Conservation (phyloP, 1,284 basidiomycete species). For the Inonotus obliquus region DNA sequence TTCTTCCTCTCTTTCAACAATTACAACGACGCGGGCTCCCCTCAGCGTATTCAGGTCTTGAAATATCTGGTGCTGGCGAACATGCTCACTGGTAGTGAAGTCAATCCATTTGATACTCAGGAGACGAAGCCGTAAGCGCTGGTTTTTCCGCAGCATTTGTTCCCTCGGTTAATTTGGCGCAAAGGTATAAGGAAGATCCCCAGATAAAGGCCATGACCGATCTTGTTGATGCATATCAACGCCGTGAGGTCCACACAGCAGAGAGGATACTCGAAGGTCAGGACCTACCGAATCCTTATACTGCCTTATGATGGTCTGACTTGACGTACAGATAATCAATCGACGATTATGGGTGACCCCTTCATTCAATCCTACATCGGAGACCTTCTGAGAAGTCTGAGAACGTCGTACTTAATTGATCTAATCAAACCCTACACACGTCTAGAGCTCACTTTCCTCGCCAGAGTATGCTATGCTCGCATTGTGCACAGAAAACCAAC, state of each 20-base stretch:
- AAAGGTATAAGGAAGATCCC: conserved; percentile 90
- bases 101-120: conserved; percentile 99
- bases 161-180: not conserved
- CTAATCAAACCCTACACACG: conserved; percentile 96
- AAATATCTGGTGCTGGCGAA: conserved; percentile 98
- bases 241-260: conserved; percentile 91
- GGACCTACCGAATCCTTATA: conserved; percentile 5
- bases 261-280: conserved; percentile 89
- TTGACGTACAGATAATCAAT: conserved; percentile 69
- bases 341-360: conserved; percentile 91
- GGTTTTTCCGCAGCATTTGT: not conserved
- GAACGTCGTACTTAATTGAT: conserved; percentile 96
- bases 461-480: conserved; percentile 52
- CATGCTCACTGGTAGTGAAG: conserved; percentile 97
- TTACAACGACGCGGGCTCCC: conserved; percentile 97
- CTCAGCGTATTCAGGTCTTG: conserved; percentile 94
- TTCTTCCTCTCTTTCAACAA: conserved; percentile 99
- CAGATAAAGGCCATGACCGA: conserved; percentile 98
- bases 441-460: conserved; percentile 87
- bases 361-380: conserved; percentile 95
- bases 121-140: conserved; percentile 86
- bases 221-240: conserved; percentile 93
- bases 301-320: conserved; percentile 6
- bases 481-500: conserved; percentile 7
- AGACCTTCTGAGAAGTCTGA: conserved; percentile 87